These are phyloP conservation scores for Fusarium nurragi DNA, from an alignment of 2,329 filamentous ascomycete species.

Conservation along the genomic window DNA sequence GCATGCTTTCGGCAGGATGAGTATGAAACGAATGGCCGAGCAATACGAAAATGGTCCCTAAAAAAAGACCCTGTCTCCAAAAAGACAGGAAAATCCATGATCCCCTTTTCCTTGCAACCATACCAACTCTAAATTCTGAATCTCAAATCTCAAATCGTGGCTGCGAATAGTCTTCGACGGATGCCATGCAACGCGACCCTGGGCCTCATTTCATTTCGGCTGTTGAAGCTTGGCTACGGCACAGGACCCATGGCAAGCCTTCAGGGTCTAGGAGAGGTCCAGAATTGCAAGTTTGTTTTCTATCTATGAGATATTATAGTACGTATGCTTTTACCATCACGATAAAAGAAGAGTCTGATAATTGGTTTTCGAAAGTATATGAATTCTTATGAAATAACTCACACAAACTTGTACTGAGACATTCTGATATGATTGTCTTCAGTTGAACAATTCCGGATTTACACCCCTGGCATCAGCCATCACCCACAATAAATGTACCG, in stretches of 20 bases:
- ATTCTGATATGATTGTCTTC: neutral
- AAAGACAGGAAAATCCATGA: constrained; percentile 1
- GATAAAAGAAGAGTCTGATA: no score
- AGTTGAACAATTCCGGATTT: neutral
- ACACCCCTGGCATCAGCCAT: neutral
- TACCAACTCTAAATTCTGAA: constrained; percentile 27
- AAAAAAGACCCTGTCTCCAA: constrained; percentile 26
- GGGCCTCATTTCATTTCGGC: constrained; percentile 37
- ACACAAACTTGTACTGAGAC: no score
- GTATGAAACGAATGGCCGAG: constrained; percentile 14
- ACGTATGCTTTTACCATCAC: no score
- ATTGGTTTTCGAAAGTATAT: no score
- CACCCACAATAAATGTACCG: neutral
- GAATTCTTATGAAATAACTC: no score
- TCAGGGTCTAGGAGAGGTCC: neutral
- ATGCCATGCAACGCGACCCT: no score
- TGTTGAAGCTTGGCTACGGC: constrained; percentile 36
- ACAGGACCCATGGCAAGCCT: neutral
- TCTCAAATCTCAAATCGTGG: constrained; percentile 11
- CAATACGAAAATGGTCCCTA: constrained; percentile 12
- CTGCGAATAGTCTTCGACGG: neutral
- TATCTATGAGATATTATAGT: no score
- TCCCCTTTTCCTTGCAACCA: constrained; percentile 3
- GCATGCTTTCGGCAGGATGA: constrained; percentile 2
- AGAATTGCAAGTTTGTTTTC: neutral